Evolutionary conservation across 495 filamentous ascomycete species (phyloP).

Genomic region (Annulohypoxylon stygium): DNA sequence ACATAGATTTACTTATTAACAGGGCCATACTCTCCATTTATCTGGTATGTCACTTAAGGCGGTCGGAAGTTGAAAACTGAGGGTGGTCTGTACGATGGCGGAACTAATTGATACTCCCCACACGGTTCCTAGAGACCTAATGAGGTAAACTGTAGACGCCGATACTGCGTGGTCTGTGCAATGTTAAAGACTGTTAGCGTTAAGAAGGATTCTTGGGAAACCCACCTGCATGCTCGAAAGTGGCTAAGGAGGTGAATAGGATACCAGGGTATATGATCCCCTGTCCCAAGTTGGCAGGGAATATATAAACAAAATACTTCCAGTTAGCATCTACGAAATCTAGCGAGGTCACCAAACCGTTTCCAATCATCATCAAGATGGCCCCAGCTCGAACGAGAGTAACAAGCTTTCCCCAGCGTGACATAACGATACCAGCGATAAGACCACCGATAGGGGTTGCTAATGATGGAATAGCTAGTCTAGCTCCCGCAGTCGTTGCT

Average conservation of each 20-base stretch:
- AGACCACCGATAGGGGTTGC: constrained; percentile 72
- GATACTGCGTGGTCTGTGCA: constrained; percentile 72
- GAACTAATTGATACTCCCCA: constrained; percentile 74
- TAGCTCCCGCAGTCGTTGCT: constrained; percentile 69
- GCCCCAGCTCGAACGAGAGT: constrained; percentile 68
- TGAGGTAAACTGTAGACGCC: constrained; percentile 72
- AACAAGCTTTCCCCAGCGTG: constrained; percentile 70
- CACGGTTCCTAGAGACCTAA: constrained; percentile 72
- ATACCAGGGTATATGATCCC: constrained; percentile 74
- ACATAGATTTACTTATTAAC: constrained; percentile 33
- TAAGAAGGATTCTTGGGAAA: not conserved
- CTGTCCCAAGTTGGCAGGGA: constrained; percentile 74
- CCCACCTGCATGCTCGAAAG: constrained; percentile 72
- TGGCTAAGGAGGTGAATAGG: constrained; percentile 72
- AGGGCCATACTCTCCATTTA: constrained; percentile 73
- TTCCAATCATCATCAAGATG: constrained; percentile 71
- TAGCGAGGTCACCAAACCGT: constrained; percentile 66
- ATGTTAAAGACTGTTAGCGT: not conserved
- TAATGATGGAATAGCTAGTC: constrained; percentile 71
- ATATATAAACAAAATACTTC: constrained; percentile 74
- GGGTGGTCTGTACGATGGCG: constrained; percentile 73
- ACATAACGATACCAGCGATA: constrained; percentile 73
- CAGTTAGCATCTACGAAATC: constrained; percentile 69
- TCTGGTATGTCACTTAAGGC: constrained; percentile 73
- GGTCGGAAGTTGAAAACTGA: constrained; percentile 67